These are phyloP conservation scores for Verruconis gallopava DNA, from an alignment of 2,329 filamentous ascomycete species.

Conservation along the genomic window DNA sequence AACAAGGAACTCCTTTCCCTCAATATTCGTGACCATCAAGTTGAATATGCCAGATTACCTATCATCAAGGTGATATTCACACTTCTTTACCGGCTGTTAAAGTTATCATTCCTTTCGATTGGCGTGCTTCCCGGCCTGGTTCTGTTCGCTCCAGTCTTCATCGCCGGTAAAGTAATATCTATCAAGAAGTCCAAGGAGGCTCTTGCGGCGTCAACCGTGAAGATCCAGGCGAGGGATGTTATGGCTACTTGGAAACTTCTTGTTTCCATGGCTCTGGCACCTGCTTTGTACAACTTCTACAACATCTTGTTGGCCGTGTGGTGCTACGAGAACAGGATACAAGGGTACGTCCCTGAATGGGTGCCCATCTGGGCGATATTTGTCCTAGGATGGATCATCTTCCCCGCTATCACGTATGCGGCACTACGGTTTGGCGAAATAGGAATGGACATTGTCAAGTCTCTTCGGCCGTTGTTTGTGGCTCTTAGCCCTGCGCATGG, in stretches of 20 bases:
- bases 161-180: slow-evolving; percentile 71
- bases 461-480: slow-evolving; percentile 72
- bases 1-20: slow-evolving; percentile 77
- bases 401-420: slow-evolving; percentile 81
- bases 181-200: slow-evolving; percentile 71
- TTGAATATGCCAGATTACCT: slow-evolving; percentile 79
- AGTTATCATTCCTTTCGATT: slow-evolving; percentile 62
- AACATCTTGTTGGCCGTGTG: slow-evolving; percentile 60
- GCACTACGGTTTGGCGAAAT: slow-evolving; percentile 90
- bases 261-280: slow-evolving; percentile 73
- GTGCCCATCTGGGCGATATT: slow-evolving; percentile 70
- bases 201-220: slow-evolving; percentile 73
- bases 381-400: slow-evolving; percentile 61
- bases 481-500: slow-evolving; percentile 55
- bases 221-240: slow-evolving; percentile 76
- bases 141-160: slow-evolving; percentile 80
- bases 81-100: slow-evolving; percentile 66
- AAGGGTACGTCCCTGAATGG: slow-evolving; percentile 68
- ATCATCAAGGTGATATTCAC: slow-evolving; percentile 61
- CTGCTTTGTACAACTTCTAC: slow-evolving; percentile 71
- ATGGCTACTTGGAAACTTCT: slow-evolving; percentile 91
- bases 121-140: slow-evolving; percentile 76
- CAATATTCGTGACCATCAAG: slow-evolving; percentile 84
- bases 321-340: slow-evolving; percentile 69
- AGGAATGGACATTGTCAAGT: slow-evolving; percentile 98